Evolutionary conservation across 129 eudicot genomes (phyloP), one percentile per base, ranked within the genome.

Genomic region (Helichrysum umbraculigerum): DNA sequence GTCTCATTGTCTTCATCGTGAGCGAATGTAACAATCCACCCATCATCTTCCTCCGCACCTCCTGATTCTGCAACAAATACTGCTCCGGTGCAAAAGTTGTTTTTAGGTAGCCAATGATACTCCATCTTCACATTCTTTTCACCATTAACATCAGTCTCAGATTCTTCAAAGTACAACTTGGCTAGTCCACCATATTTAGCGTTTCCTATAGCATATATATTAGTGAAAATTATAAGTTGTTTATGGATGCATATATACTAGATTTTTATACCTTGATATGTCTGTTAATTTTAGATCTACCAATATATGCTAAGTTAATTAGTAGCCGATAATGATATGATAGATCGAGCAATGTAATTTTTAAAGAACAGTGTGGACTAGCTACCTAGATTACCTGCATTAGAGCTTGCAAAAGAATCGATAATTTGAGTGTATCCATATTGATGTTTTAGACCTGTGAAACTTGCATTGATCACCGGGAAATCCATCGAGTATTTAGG

Each of bases 111-210:
- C 77, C 29, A 62, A 41, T 83, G 87, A 74, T 86, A 80, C 51
- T 86, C 74, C 1, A 74, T 72, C 51, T 74, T 73, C 71, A 86
- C 58, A 2, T 47, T 32, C 7, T 28, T 62, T 20, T 77, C 81
- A 66, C 16, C 17, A 64, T 79, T 34, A 6, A 25, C 28, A 25
- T 25, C 28, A 25, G 28, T 25, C 28, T 70, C 56, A 9, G 6
- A 5, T 70, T 87, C 80, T 72, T 87, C 82, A 42, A 90, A 80
- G 76, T 84, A 76, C 37, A 87, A 81, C 76, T 85, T 90, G 14
- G 89, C 90, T 8, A 83, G 73, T 21, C 90, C 92, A 63, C 92
- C 96, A 66, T 85, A 90, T 72, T 87, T 56, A 19, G 28, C 21
- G 34, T 63, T 79, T 51, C 44, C 83, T 71, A 21, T 5, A 63